phyloP scores from a whole-genome alignment of 306 rosid species.

The Trifolium fragiferum region DNA sequence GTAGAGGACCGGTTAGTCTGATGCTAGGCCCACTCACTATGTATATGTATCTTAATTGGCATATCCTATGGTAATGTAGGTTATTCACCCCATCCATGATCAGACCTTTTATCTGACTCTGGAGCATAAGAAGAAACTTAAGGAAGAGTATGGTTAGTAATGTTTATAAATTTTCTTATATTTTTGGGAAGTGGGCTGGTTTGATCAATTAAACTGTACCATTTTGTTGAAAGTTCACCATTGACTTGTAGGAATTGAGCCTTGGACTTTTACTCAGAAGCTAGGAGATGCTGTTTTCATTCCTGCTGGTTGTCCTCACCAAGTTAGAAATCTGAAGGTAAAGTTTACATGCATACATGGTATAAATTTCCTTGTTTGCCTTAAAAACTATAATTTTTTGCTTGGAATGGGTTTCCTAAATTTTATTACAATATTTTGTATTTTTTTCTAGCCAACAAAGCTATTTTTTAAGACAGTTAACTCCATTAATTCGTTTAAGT shows the following conservation, averaged over 20 bases:
- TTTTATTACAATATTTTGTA: background rate
- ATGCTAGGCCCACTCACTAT: background rate
- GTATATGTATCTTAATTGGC: background rate
- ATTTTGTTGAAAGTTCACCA: background rate
- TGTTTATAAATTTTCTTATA: background rate
- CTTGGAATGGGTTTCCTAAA: background rate
- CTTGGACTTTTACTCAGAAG: conserved; percentile 51
- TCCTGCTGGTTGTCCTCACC: conserved; percentile 52
- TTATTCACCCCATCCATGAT: conserved; percentile 74
- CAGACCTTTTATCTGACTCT: conserved; percentile 67
- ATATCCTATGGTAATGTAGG: conserved; percentile 46
- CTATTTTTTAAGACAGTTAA: too few species aligned
- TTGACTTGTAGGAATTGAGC: conserved; percentile 48
- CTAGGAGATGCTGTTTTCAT: conserved; percentile 49
- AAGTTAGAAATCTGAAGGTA: conserved; percentile 53
- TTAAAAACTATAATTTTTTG: background rate
- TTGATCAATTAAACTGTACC: conserved; percentile 1
- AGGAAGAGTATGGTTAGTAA: conserved; percentile 75
- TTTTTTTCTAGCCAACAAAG: background rate
- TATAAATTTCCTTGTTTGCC: background rate
- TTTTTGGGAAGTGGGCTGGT: background rate
- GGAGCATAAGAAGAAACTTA: conserved; percentile 74
- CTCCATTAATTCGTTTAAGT: too few species aligned
- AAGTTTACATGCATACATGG: background rate
- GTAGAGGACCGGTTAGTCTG: background rate